phyloP scores from a whole-genome alignment of 768 basidiomycete genomes.

The Hericium erinaceus region DNA sequence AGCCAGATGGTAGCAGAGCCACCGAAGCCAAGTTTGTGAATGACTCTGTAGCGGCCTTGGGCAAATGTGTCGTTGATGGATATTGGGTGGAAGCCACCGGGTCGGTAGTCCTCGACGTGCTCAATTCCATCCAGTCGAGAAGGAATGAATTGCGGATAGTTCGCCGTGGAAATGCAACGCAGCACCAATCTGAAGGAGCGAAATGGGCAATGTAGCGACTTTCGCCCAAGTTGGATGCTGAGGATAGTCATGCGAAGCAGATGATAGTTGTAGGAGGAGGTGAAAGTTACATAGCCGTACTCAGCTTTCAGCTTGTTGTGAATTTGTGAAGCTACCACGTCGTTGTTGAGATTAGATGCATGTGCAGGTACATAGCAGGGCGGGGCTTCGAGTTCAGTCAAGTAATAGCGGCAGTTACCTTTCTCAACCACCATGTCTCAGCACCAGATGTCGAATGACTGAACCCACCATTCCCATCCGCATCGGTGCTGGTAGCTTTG shows the following conservation, averaged over 20 bases:
- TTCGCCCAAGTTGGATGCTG: slow-evolving; percentile 16
- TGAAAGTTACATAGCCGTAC: no score
- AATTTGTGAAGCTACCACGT: no score
- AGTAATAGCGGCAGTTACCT: no score
- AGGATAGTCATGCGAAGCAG: not conserved
- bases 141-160: not conserved
- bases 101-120: slow-evolving; percentile 37
- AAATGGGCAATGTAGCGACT: not conserved
- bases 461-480: no score
- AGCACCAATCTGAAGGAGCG: not conserved
- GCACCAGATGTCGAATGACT: no score
- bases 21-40: slow-evolving; percentile 41
- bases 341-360: no score
- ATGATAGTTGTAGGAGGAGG: no score
- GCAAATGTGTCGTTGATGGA: slow-evolving; percentile 39
- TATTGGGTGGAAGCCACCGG: slow-evolving; percentile 44
- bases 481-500: no score
- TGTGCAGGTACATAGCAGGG: no score
- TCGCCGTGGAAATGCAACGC: not conserved
- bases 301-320: no score
- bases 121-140: slow-evolving; percentile 21
- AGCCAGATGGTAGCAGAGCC: slow-evolving; percentile 34
- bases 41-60: slow-evolving; percentile 35
- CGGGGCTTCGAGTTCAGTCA: no score
- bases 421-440: no score